Base-by-base conservation (phyloP, 2,329 filamentous ascomycete species). In the Cytospora piceicola region DNA sequence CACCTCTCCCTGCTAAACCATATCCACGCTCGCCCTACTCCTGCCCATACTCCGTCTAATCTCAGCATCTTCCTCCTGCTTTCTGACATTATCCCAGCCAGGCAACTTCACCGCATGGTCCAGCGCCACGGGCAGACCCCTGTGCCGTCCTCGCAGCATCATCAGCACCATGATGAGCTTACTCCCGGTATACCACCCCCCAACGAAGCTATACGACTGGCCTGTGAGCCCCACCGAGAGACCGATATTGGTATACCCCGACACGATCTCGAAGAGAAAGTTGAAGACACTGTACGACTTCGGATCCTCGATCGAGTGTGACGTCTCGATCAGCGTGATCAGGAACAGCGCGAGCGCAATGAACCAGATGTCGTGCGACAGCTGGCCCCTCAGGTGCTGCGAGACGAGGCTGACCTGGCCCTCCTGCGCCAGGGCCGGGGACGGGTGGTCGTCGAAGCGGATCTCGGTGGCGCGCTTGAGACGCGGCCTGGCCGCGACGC, bases 291-390 rank as follows among this genome's bases (percentile, higher is more conserved):
- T 83, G 72, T 82, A 88, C 51, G 73, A 82, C 11, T 76, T 75
- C 0, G 85, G 85, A 61, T 86, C 80, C 6, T 73, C 71, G 1
- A 81, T 75, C 61, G 85, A 87, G 64, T 86, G 82, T 6, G 77
- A 75, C 3, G 83, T 84, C 73, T 90, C 88, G 56, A 88, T 85
- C 49, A 85, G 81, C 61, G 82, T 80, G 63, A 90, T 87, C 36
- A 87, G 73, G 58, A 90, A 79, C 15, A 88, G 81, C 2, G 86
- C 85, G 0, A 89, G 74, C 3, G 86, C 82, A 17, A 90, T 83
- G 78, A 83, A 87, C 88, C 88, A 90, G 20, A 90, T 78, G 71
- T 90, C 88, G 73, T 90, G 86, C 34, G 86, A 84, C 2, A 90
- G 80, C 73, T 90, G 88, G 7, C 83, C 83, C n/a, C 85, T 83